Percentiles rank a stretch among this genome's conserved stretches.
These are phyloP conservation scores for Rhizopogon hawkerae DNA, from an alignment of 1,284 basidiomycete species.

Conservation along the genomic window DNA sequence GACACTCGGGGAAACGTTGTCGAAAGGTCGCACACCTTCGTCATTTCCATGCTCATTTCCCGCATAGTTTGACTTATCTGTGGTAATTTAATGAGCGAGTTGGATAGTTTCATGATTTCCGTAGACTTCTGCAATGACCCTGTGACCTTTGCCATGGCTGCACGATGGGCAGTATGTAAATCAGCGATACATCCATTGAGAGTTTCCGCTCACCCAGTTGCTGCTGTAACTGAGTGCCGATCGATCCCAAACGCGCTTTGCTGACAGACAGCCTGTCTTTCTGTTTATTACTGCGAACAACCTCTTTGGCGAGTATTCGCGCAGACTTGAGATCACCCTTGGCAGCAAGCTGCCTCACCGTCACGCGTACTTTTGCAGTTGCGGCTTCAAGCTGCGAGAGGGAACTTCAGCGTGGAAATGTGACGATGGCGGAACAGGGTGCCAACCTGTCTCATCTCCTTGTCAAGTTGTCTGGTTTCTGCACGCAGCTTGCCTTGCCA, in stretches of 20 bases:
- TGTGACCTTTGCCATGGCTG: slow-evolving; percentile 96
- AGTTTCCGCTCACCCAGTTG: slow-evolving; percentile 72
- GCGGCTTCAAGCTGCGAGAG: slow-evolving; percentile 68
- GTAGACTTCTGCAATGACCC: slow-evolving; percentile 95
- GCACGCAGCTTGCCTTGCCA: slow-evolving; percentile 83
- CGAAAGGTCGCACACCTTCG: slow-evolving; percentile 57
- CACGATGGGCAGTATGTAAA: background rate
- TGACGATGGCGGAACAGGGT: slow-evolving; percentile 12
- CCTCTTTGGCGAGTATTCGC: slow-evolving; percentile 83
- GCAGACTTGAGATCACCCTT: slow-evolving; percentile 94
- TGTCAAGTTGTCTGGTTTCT: slow-evolving; percentile 76
- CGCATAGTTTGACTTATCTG: slow-evolving; percentile 91
- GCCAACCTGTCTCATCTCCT: slow-evolving; percentile 89
- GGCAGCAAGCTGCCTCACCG: slow-evolving; percentile 84
- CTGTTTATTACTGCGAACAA: slow-evolving; percentile 94
- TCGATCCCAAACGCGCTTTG: slow-evolving; percentile 90
- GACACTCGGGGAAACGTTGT: background rate
- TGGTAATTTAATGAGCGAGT: slow-evolving; percentile 84
- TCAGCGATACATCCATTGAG: background rate
- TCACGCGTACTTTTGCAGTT: slow-evolving; percentile 71
- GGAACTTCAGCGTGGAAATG: slow-evolving; percentile 16
- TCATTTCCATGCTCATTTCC: slow-evolving; percentile 99
- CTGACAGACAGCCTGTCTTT: slow-evolving; percentile 86
- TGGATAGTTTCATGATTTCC: slow-evolving; percentile 98
- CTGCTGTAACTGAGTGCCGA: slow-evolving; percentile 84